Base-by-base conservation (phyloP, 345 rosid species). In the Combretum micranthum region DNA sequence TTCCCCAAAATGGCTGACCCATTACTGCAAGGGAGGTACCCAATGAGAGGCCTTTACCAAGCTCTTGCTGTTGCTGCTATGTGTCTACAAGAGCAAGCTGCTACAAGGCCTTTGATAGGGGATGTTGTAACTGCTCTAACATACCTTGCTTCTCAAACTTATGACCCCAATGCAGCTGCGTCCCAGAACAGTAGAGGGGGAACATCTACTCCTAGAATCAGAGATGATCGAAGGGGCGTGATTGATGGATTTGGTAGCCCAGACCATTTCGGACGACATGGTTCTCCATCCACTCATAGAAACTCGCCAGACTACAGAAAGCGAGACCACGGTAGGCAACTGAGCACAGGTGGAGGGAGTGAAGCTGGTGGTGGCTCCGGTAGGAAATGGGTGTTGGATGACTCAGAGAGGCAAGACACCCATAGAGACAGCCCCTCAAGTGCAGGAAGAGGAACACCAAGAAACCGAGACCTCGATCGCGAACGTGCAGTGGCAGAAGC, bases 11-110 rank as follows among this genome's bases (percentile, higher is more conserved):
- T 93, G 97, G 99, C 95, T 5, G 99, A 93, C 61, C 99, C 97
- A 12, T 66, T 76, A 9, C 83, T 93, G 55, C 91, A 87, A 78
- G 96, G 99, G 21, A 77, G 68, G 32, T 93, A 93, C 66, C 99
- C 99, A 32, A 83, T 85, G 85, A 82, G 99, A 68, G 99, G 96
- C 47, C 60, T 93, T 15, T 93, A 93, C 74, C 99, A 93, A 79
- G 99, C 99, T 45, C 94, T 93, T 53, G 99, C 99, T 7, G 95
- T 93, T 44, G 96, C 97, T 48, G 97, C 99, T 49, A 90, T 93
- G 97, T 93, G 99, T 70, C 77, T 93, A 62, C 99, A 93, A 66
- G 99, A 93, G 60, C 97, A 93, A 69, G 96, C 99, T 42, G 90
- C 90, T 20, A 89, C 96, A 18, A 85, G 99, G 74, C 99, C 99